Percentiles rank a stretch among this genome's conserved stretches.
Evolutionary conservation across 192 early-diverging fungal species (phyloP).

Genomic region (Coemansia sp.): DNA sequence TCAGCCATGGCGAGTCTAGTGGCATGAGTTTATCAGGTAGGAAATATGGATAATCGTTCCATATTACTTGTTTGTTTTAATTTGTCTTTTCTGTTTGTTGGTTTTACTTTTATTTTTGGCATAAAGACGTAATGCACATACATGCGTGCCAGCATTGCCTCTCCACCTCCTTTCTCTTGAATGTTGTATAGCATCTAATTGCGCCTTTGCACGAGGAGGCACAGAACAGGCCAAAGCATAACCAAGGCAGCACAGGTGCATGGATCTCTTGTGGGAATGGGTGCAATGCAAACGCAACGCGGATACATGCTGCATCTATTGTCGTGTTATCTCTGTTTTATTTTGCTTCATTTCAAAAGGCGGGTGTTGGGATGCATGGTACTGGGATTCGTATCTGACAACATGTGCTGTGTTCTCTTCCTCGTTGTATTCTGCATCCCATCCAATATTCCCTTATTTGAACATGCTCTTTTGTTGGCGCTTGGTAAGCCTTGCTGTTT

Average conservation of each 20-base stretch:
- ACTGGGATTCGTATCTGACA: background rate
- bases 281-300: background rate
- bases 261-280: conserved; percentile 1
- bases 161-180: background rate
- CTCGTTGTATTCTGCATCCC: background rate
- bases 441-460: background rate
- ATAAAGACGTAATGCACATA: background rate
- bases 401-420: background rate
- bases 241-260: background rate
- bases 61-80: background rate
- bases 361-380: background rate
- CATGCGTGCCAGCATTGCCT: too few species aligned
- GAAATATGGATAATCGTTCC: background rate
- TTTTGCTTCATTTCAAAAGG: background rate
- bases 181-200: background rate
- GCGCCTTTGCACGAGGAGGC: background rate
- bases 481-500: conserved; percentile 11
- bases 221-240: background rate
- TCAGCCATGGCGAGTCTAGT: background rate
- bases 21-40: background rate
- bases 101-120: background rate
- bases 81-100: too few species aligned
- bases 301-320: conserved; percentile 6
- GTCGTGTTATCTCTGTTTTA: background rate
- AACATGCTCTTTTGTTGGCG: background rate